Conservation (phyloP, 2,329 filamentous ascomycete species). For the Nemania diffusa region DNA sequence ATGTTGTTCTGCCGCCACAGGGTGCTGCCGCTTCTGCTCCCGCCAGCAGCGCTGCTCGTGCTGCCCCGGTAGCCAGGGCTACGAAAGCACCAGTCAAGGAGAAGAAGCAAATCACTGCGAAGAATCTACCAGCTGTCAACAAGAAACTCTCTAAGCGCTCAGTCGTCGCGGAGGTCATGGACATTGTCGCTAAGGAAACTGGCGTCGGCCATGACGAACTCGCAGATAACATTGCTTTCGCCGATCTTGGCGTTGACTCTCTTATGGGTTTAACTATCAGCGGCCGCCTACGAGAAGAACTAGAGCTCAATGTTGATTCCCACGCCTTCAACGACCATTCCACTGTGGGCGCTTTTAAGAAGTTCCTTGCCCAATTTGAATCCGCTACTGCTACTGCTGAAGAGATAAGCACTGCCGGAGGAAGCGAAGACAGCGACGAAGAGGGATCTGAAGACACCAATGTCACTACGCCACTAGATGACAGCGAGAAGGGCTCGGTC, state of each 20-base stretch:
- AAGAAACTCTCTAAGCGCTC: slow-evolving; percentile 60
- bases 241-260: slow-evolving; percentile 69
- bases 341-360: slow-evolving; percentile 65
- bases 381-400: slow-evolving; percentile 46
- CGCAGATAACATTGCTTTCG: slow-evolving; percentile 65
- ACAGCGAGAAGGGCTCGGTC: slow-evolving; percentile 61
- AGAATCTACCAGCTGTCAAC: slow-evolving; percentile 61
- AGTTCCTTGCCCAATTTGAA: slow-evolving; percentile 53
- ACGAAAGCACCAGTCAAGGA: slow-evolving; percentile 53
- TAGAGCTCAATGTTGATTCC: slow-evolving; percentile 65
- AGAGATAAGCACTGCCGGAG: slow-evolving; percentile 51
- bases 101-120: slow-evolving; percentile 58
- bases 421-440: slow-evolving; percentile 56
- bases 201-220: slow-evolving; percentile 66
- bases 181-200: slow-evolving; percentile 66
- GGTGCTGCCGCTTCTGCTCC: slow-evolving; percentile 57
- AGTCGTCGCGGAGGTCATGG: slow-evolving; percentile 58
- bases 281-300: slow-evolving; percentile 66
- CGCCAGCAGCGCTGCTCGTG: slow-evolving; percentile 51
- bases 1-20: slow-evolving; percentile 72
- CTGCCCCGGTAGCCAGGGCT: slow-evolving; percentile 49
- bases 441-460: slow-evolving; percentile 62
- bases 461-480: slow-evolving; percentile 64
- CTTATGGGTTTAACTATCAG: slow-evolving; percentile 69
- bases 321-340: slow-evolving; percentile 65